Evolutionary conservation across 2,329 filamentous ascomycete species (phyloP), one percentile per base, ranked within the genome.

Genomic region (Beauveria sp.): DNA sequence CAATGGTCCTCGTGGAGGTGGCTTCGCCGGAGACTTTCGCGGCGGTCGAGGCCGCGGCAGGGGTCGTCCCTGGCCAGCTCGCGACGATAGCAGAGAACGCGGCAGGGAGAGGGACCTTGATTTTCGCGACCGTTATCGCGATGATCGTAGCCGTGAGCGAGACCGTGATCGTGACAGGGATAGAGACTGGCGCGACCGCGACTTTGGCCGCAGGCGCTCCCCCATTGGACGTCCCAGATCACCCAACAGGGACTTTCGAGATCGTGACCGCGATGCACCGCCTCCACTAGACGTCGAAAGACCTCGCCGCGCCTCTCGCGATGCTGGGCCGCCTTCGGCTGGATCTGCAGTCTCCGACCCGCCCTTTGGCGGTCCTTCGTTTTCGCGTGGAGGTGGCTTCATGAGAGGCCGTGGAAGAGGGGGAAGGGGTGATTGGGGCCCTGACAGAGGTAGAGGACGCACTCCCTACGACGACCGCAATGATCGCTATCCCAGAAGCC

Each of bases 331-430:
- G 12, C 82, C 86, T 24, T 89, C 88, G 1, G 88, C 87, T 20
- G 87, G 87, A 5, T 90, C 89, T 3, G 85, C 85, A 10, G 86
- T 85, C 24, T 89, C 88, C 0, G 89, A 92, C 64, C 81, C 84
- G 14, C 79, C 83, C 1, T 87, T 88, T 62, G 81, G 79, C 20
- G 69, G 74, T 64, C 73, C 78, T 9, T 78, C 79, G 10, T 79
- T 81, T 9, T 80, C 81, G 60, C 81, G 82, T 12, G 83, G 86
- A 22, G 80, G 82, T 34, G 82, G 82, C 6, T 83, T 83, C 63
- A 71, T 75, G 31, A 78, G 82, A 59, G 84, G 85, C 1, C 82
- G 85, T 24, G 78, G 78, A 12, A 75, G 80, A 65, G 78, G 79
- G 50, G 73, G 75, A 9, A 69, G 76, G 63, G 74, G 74, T 12